Evolutionary conservation across 2,329 filamentous ascomycete genomes (phyloP), one percentile per base, ranked within the genome.

Genomic region (Aspergillus bombycis): DNA sequence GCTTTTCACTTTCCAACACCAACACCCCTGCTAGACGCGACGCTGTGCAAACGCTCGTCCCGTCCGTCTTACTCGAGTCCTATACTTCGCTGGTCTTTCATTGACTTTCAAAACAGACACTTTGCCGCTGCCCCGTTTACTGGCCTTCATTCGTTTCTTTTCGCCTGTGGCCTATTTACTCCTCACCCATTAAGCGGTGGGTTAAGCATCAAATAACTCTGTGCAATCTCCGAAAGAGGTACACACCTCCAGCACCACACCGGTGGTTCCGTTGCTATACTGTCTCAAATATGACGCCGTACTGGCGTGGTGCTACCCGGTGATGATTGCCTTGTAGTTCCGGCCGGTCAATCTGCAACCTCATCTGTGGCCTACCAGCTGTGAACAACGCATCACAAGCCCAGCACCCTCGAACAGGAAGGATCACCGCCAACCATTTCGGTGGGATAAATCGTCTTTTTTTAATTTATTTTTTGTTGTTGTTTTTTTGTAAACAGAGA

Each of bases 341-440:
- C 72, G 74, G 69, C 68, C 71, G 70, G 68, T 67, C 69, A 68
- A 72, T 67, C 71, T 77, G 73, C 71, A 74, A 77, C 72, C 70
- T 71, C 67, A 66, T 67, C 69, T 68, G 73, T 74, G 72, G 68
- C 75, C 71, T 70, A 74, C 70, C 70, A 74, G 67, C 71, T 68
- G 71, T 73, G 75, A 74, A 75, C 76, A 79, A 75, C 77, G 68
- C 77, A 78, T 77, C 75, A 63, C 67, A 71, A 62, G 60, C 66
- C 66, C 73, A 70, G 65, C 66, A 68, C 68, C 70, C 67, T 68
- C 68, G 65, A 70, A 68, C 68, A 69, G 70, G 69, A 70, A 70
- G 65, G 68, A 70, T 71, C 69, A 63, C 67, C 69, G 65, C 71
- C 72, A 73, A 70, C 71, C 72, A 71, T 64, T 57, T 62, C 63